Evolutionary conservation across 1,284 basidiomycete genomes (phyloP), one percentile per base, ranked within the genome.

Genomic region (Mrakiaceae sp.): DNA sequence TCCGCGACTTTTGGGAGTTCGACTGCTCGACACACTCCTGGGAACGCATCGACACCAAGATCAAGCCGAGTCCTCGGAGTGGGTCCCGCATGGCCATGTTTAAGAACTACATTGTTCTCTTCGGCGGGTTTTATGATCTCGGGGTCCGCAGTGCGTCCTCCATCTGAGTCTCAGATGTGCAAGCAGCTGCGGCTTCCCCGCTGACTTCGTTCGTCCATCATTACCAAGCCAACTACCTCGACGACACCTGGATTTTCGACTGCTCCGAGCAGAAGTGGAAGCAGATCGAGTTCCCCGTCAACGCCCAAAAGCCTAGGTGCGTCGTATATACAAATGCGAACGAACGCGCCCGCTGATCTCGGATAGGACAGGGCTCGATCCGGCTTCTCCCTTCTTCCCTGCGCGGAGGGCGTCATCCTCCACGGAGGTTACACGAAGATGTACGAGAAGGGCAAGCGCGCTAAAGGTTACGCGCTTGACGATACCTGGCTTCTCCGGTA

Each of bases 351-450:
- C 11, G 11, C 49, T 11, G 27, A 27, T 27, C 27, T 27, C 27
- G 27, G 27, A 27, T 27, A 27, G 27, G 27, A 27, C 63, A 90
- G 87, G 16, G 83, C 90, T 6, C 82, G 90, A 14, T 88, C 86
- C 67, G 91, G 91, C 0, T 95, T 94, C 74, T 94, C 90, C 0
- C 89, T 96, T 72, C 78, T 97, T 1, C 79, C 92, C 0, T 84
- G 82, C 1, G 72, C 85, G 0, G 91, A 96, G 8, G 92, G 93
- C 0, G 83, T 94, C 5, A 74, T 95, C 3, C 74, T 97, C 8
- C 85, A 94, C 70, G 93, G 91, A 9, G 93, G 93, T 0, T 97
- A 96, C 74, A 90, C 88, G 72, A 96, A 96, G 73, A 88, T 90
- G 73, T 96, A 95, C 70, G 77, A 80, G 52, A 94, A 94, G 72